Evolutionary conservation across 176 grass and related monocot species (phyloP).

Genomic region (Oryza longistaminata): DNA sequence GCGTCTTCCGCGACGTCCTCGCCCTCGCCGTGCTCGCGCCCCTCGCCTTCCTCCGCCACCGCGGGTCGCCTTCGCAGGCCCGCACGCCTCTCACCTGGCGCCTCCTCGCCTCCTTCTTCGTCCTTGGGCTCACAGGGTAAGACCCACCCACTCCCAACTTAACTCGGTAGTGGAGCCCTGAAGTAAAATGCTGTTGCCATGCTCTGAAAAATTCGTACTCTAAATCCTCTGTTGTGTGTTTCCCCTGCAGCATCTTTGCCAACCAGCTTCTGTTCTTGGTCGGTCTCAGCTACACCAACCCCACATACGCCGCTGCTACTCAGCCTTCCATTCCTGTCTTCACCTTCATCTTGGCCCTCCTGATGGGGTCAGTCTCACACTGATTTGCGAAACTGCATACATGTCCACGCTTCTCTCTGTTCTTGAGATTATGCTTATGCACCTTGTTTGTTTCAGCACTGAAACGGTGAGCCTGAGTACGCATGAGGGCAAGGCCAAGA

Average conservation of each 20-base stretch:
- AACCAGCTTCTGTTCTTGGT: constrained; percentile 94
- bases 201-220: neutral
- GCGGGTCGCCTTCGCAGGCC: constrained; percentile 17
- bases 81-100: constrained; percentile 46
- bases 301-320: constrained; percentile 81
- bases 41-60: constrained; percentile 59
- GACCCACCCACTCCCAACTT: neutral
- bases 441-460: constrained; percentile 49
- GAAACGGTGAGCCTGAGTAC: constrained; percentile 66
- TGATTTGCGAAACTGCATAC: neutral
- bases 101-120: constrained; percentile 69
- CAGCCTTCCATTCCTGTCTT: constrained; percentile 91
- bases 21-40: constrained; percentile 70
- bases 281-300: constrained; percentile 85
- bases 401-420: neutral
- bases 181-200: constrained; percentile 20
- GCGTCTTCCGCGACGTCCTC: constrained; percentile 75
- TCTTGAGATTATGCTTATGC: neutral
- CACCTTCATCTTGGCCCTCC: constrained; percentile 75
- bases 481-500: constrained; percentile 60
- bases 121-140: constrained; percentile 84
- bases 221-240: constrained; percentile 19
- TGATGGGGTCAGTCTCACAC: constrained; percentile 57
- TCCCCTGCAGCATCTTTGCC: constrained; percentile 64
- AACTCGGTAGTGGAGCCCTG: neutral